Conservation (phyloP, 78 protist species). For the Dictyostelium purpureum region DNA sequence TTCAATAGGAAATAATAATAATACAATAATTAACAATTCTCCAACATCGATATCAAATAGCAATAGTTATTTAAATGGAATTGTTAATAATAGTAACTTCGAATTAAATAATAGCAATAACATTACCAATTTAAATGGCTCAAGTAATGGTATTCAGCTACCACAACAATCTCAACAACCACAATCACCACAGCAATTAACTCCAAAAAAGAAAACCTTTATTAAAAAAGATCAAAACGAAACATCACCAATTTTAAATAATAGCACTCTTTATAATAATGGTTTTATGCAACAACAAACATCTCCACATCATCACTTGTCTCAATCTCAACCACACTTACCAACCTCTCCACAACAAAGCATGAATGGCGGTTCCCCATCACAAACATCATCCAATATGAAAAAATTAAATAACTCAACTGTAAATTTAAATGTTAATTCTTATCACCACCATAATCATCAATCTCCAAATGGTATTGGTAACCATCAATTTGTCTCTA, state of each 20-base stretch:
- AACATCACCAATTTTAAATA: neutral
- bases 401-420: neutral
- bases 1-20: neutral
- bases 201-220: conserved; percentile 9
- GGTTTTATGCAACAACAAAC: neutral
- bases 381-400: neutral
- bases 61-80: neutral
- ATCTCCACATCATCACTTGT: neutral
- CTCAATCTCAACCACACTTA: neutral
- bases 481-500: neutral
- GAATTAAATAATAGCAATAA: neutral
- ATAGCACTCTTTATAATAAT: neutral
- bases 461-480: neutral
- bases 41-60: neutral
- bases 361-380: neutral
- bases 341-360: neutral
- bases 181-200: conserved; percentile 11
- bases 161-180: neutral
- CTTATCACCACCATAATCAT: too few species aligned
- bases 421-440: neutral
- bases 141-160: neutral
- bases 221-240: conserved; percentile 16
- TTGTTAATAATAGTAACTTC: neutral
- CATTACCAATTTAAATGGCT: neutral
- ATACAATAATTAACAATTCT: neutral